phyloP scores from a whole-genome alignment of 2,329 filamentous ascomycete genomes.

The Scolecobasidium constrictum region DNA sequence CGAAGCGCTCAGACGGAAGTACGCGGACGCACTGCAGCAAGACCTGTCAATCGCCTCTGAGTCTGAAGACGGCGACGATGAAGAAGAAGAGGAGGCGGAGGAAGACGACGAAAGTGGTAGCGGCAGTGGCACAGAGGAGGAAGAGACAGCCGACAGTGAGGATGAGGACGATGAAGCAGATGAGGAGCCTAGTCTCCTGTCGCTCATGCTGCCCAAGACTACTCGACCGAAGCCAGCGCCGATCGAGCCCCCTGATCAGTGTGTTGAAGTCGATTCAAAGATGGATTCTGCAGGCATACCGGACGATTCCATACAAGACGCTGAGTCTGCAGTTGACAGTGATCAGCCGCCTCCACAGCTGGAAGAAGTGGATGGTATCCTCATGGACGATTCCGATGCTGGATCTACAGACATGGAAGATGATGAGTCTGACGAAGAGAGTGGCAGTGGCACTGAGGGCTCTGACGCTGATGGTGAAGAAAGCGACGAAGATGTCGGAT shows the following conservation, averaged over 20 bases:
- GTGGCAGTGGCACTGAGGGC: conserved; percentile 13
- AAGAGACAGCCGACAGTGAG: conserved; percentile 25
- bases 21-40: conserved; percentile 4
- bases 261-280: background rate
- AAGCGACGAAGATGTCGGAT: conserved; percentile 32
- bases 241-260: background rate
- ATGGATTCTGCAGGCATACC: background rate
- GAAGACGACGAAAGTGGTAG: conserved; percentile 34
- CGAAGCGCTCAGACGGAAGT: conserved; percentile 7
- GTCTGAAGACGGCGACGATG: background rate
- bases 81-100: conserved; percentile 5
- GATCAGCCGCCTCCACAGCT: conserved; percentile 16
- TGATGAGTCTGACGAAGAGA: conserved; percentile 28
- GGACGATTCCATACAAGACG: conserved; percentile 16
- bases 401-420: conserved; percentile 18
- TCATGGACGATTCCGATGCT: conserved; percentile 29
- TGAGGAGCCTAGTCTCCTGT: conserved; percentile 14
- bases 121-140: conserved; percentile 23
- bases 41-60: conserved; percentile 5
- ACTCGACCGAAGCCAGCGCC: background rate
- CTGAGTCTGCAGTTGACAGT: conserved; percentile 13
- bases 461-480: conserved; percentile 29
- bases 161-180: conserved; percentile 39
- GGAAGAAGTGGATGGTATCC: conserved; percentile 28
- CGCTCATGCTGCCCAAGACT: background rate